Evolutionary conservation across 1,284 basidiomycete genomes (phyloP).

Genomic region (Serendipita sp.): DNA sequence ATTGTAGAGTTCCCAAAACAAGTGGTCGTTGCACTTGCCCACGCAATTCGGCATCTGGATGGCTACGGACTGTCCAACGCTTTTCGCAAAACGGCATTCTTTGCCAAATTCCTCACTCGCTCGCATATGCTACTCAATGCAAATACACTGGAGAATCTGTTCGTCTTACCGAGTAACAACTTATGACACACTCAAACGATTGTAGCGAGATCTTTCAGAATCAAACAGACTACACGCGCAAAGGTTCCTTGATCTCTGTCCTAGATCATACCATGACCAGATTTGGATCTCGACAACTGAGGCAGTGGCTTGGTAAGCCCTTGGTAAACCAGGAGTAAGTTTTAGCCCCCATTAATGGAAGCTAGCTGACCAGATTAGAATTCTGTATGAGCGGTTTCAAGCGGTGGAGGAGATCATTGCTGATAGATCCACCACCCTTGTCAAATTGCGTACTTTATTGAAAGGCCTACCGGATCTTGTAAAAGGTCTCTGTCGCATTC

Average conservation of each 20-base stretch:
- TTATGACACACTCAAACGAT: constrained; percentile 5
- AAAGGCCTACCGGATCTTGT: constrained; percentile 78
- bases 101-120: constrained; percentile 62
- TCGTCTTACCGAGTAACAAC: neutral
- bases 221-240: constrained; percentile 61
- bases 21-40: constrained; percentile 63
- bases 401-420: constrained; percentile 73
- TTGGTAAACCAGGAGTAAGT: constrained; percentile 59
- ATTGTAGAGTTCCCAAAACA: constrained; percentile 59
- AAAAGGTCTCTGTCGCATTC: constrained; percentile 75
- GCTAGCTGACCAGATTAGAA: constrained; percentile 25
- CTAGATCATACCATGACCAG: constrained; percentile 77
- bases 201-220: constrained; percentile 76
- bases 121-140: constrained; percentile 81
- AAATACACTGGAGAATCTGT: constrained; percentile 78
- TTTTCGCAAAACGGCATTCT: constrained; percentile 62
- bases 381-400: constrained; percentile 61
- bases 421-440: constrained; percentile 33
- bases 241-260: constrained; percentile 75
- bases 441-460: constrained; percentile 55
- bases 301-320: constrained; percentile 78
- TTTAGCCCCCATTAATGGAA: constrained; percentile 4
- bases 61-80: constrained; percentile 65
- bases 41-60: constrained; percentile 63
- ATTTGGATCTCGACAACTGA: constrained; percentile 76